Evolutionary conservation across 1,284 basidiomycete species (phyloP).

Genomic region (Agroathelia rolfsii): DNA sequence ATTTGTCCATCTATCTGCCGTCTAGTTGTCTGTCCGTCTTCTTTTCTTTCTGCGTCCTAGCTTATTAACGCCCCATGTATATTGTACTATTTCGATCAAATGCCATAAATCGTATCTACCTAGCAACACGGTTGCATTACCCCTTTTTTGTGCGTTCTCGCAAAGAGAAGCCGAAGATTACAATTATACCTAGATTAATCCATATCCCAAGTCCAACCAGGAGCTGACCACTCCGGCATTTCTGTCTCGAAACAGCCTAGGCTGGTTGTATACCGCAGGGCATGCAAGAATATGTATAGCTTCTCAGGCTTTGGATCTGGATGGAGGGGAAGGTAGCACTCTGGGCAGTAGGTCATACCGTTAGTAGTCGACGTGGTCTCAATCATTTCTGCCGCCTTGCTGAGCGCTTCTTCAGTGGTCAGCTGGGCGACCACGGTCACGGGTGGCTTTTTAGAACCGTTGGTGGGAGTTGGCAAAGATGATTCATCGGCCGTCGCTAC

Average conservation of each 20-base stretch:
- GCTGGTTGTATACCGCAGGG: slow-evolving; percentile 71
- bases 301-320: slow-evolving; percentile 86
- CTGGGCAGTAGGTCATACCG: slow-evolving; percentile 56
- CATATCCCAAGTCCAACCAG: slow-evolving; percentile 59
- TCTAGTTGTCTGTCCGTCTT: no score
- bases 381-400: slow-evolving; percentile 28
- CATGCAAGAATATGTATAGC: slow-evolving; percentile 91
- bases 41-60: no score
- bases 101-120: no score
- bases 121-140: no score
- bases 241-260: slow-evolving; percentile 66
- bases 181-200: no score
- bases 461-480: slow-evolving; percentile 1
- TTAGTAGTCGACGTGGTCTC: no score
- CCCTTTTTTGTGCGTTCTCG: no score
- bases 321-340: slow-evolving; percentile 84
- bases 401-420: slow-evolving; percentile 33
- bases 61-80: no score
- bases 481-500: not conserved
- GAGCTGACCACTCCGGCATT: slow-evolving; percentile 64
- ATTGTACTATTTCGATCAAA: no score
- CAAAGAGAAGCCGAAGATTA: no score
- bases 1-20: no score
- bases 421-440: slow-evolving; percentile 26
- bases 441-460: slow-evolving; percentile 2